Evolutionary conservation across 2,329 filamentous ascomycete genomes (phyloP), one percentile per base, ranked within the genome.

Genomic region (Fusarium keratoplasticum): DNA sequence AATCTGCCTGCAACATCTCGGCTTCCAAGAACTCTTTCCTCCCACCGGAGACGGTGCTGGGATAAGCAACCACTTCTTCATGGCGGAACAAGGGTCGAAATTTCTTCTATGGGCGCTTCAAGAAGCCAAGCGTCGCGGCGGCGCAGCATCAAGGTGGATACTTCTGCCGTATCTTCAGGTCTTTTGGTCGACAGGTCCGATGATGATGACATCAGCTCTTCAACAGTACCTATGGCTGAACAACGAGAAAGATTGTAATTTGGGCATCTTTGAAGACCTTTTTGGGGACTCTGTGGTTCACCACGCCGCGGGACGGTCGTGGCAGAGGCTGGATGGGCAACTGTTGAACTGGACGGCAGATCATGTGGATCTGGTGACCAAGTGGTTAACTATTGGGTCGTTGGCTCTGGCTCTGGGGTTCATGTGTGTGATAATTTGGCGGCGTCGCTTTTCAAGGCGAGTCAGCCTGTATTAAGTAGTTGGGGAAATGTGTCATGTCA

Each of bases 41-140:
- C 29, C 62, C 2, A 65, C n/a, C 1, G 38, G 38, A 13, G 55
- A 31, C 13, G 44, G 40, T 6, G 25, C 20, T 9, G 62, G 62
- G 14, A 36, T 65, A 22, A 65, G 62, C 31, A 65, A 65, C 7
- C 62, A 65, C 35, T 65, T 65, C 25, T 61, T 65, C 55, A 65
- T 65, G 55, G 62, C 62, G 3, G 54, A 65, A 25, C n/a, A 5
- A 36, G 62, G 40, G 11, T 65, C 62, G 1, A 16, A 6, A 18
- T 61, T 65, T n/a, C 29, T 65, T 14, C 54, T 50, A 14, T 59
- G 55, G 55, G 54, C 55, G 2, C 62, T 65, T 18, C 29, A 65
- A 16, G 62, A 65, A n/a, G 55, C 42, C 11, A 59, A 59, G 9
- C 62, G 54, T 1, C 38, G 62, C 3, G 62, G 54, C 5, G 54